phyloP scores from a whole-genome alignment of 371 early-diverging fungal species.

The Mortierella sp. region DNA sequence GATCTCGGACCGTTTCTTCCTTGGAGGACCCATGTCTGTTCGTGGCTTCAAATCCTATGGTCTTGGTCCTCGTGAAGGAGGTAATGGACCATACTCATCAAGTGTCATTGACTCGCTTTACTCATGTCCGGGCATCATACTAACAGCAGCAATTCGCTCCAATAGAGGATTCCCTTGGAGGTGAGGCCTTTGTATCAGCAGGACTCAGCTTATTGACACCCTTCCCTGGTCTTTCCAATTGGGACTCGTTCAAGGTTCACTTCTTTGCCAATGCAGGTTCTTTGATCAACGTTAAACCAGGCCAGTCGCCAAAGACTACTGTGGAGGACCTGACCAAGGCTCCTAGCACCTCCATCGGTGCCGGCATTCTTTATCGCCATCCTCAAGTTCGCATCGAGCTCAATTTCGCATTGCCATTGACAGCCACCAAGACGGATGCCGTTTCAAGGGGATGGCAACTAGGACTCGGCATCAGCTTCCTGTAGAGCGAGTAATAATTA shows the following conservation, averaged over 20 bases:
- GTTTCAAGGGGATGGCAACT: conserved; percentile 86
- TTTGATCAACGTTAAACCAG: conserved; percentile 64
- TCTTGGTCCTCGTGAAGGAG: conserved; percentile 86
- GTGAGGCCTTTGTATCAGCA: conserved; percentile 81
- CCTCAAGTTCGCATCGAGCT: conserved; percentile 88
- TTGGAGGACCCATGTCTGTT: conserved; percentile 89
- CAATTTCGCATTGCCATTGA: conserved; percentile 89
- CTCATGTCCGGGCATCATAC: too few species aligned
- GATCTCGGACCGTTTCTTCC: conserved; percentile 84
- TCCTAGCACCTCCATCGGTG: conserved; percentile 77
- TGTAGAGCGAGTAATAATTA: too few species aligned
- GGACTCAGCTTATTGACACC: conserved; percentile 87
- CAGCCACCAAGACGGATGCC: conserved; percentile 76
- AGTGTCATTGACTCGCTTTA: background rate
- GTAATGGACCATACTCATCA: conserved; percentile 13
- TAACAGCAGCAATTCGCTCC: background rate
- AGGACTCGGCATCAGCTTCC: conserved; percentile 88
- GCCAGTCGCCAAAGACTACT: conserved; percentile 54
- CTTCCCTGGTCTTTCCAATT: conserved; percentile 71
- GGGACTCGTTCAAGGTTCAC: conserved; percentile 80
- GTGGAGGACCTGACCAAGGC: conserved; percentile 55
- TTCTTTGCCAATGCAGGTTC: conserved; percentile 90
- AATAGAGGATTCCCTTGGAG: conserved; percentile 88
- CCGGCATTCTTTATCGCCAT: conserved; percentile 90
- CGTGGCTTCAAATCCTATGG: conserved; percentile 91